Percentiles rank a stretch among this genome's conserved stretches.
phyloP scores from a whole-genome alignment of 257 asterid species.

The Fraxinus excelsior region DNA sequence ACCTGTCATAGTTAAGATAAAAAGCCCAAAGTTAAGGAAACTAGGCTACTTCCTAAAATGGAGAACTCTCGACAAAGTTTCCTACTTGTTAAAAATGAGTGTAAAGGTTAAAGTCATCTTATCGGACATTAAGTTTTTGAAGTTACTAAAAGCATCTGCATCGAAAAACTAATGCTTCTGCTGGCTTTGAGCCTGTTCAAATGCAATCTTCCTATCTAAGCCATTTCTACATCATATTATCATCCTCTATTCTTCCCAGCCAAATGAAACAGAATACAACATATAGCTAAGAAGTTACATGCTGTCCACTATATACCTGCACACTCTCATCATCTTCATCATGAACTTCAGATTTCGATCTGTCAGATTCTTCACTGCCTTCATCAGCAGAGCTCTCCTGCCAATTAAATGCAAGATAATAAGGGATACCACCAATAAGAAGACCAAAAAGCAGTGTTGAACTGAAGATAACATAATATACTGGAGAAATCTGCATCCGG shows the following conservation, averaged over 20 bases:
- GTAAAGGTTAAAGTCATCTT: background rate
- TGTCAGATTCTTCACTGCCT: slow-evolving; percentile 77
- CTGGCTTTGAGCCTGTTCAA: too few species aligned
- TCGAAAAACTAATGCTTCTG: too few species aligned
- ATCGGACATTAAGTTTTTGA: background rate
- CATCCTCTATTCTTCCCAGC: too few species aligned
- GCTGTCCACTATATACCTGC: slow-evolving; percentile 45
- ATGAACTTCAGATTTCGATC: slow-evolving; percentile 69
- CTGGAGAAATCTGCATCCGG: background rate
- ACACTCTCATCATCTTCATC: slow-evolving; percentile 63
- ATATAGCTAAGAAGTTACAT: background rate
- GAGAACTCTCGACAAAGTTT: background rate
- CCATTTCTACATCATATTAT: too few species aligned
- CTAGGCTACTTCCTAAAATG: background rate
- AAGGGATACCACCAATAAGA: background rate
- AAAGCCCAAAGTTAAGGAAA: background rate
- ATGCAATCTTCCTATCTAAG: too few species aligned
- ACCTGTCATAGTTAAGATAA: background rate
- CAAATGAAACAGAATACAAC: background rate
- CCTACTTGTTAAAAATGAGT: background rate
- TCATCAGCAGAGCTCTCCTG: slow-evolving; percentile 94
- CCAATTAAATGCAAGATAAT: slow-evolving; percentile 23
- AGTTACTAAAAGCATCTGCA: background rate
- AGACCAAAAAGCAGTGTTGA: background rate
- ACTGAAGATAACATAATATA: background rate